These are phyloP conservation scores for Eucalyptus urophylla DNA, from an alignment of 345 rosid species.

Conservation along the genomic window DNA sequence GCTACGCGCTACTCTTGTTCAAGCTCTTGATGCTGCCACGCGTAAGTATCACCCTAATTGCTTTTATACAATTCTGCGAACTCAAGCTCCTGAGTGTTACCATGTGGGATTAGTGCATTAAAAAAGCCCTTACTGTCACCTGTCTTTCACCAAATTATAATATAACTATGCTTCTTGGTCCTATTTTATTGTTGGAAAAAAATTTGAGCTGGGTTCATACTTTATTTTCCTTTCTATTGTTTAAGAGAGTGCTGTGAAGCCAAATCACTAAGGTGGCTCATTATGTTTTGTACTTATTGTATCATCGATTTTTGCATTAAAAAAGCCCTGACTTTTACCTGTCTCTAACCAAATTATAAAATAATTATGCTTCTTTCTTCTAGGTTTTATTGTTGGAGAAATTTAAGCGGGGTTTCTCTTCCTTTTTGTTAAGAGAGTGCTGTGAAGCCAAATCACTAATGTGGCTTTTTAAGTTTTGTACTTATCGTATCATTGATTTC, in stretches of 20 bases:
- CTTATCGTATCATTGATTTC: not conserved
- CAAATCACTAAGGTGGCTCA: not conserved
- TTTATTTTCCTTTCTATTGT: not conserved
- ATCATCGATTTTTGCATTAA: not conserved
- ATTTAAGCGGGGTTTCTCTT: not conserved
- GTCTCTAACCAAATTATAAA: not conserved
- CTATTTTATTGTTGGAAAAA: not conserved
- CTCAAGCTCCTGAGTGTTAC: not conserved
- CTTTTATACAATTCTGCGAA: not conserved
- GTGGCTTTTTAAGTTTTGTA: not conserved
- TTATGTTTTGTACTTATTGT: not conserved
- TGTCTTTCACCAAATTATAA: not conserved
- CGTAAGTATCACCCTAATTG: slow-evolving; percentile 28
- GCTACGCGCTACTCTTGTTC: slow-evolving; percentile 65
- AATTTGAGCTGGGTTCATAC: not conserved
- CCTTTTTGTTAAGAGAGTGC: not conserved
- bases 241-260: not conserved
- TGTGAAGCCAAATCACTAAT: not conserved
- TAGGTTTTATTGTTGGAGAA: not conserved
- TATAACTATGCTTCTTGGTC: not conserved
- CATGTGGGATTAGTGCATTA: not conserved
- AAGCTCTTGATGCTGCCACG: slow-evolving; percentile 49
- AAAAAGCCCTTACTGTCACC: not conserved
- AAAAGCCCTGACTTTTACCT: not conserved
- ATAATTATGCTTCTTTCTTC: not conserved